These are phyloP conservation scores for Pseudophaeomoniella oleicola DNA, from an alignment of 2,329 filamentous ascomycete species.

Conservation along the genomic window DNA sequence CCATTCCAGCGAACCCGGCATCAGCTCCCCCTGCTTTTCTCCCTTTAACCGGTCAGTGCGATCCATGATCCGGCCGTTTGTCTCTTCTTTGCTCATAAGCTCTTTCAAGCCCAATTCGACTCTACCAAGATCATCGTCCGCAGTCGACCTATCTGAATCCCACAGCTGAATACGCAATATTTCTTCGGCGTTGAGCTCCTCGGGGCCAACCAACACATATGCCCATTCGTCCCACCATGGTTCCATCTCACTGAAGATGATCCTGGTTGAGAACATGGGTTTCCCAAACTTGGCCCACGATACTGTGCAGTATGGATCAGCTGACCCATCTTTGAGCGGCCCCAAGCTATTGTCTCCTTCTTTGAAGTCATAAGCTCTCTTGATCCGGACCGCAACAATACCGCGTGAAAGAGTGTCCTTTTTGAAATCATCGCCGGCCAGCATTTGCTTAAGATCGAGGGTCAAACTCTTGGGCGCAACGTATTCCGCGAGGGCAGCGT, in stretches of 20 bases:
- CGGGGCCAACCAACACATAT: conserved; percentile 53
- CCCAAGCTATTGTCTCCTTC: conserved; percentile 52
- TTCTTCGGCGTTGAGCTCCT: conserved; percentile 59
- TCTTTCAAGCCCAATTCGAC: conserved; percentile 55
- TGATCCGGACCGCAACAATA: conserved; percentile 51
- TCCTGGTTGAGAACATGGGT: conserved; percentile 49
- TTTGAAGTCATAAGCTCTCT: conserved; percentile 55
- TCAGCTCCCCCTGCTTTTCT: conserved; percentile 48
- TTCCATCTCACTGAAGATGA: conserved; percentile 50
- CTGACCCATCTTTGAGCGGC: conserved; percentile 42
- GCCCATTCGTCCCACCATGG: conserved; percentile 59
- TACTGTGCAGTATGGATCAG: conserved; percentile 58
- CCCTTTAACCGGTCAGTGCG: conserved; percentile 52
- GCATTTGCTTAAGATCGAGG: conserved; percentile 61
- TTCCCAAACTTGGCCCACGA: conserved; percentile 69
- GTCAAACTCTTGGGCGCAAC: conserved; percentile 64
- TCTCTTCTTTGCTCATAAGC: conserved; percentile 44
- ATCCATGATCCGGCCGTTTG: conserved; percentile 47
- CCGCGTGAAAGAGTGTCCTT: conserved; percentile 55
- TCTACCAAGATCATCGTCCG: conserved; percentile 60
- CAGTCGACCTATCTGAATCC: conserved; percentile 59
- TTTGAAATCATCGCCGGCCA: conserved; percentile 65
- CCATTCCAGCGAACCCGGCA: conserved; percentile 57
- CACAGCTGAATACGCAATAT: conserved; percentile 56
- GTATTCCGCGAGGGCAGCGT: conserved; percentile 60